Evolutionary conservation across 2,329 filamentous ascomycete genomes (phyloP), one percentile per base, ranked within the genome.

Genomic region (Aspergillus chevalieri): DNA sequence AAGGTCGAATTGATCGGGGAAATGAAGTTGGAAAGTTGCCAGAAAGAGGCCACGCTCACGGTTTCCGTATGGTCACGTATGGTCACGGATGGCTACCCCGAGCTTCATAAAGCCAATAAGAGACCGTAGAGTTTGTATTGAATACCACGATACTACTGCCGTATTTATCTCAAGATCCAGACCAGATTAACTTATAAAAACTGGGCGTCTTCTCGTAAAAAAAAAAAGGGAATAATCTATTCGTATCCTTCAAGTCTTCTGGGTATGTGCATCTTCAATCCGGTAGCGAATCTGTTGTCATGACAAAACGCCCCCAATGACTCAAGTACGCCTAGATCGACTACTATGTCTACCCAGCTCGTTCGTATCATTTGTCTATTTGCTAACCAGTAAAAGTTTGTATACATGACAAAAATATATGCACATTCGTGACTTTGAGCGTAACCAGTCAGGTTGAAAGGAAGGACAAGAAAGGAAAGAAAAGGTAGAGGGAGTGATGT

Each of bases 11-110:
- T 38, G 17, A 38, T 15, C 9, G 47, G 50, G 44, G 49, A 53
- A 49, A 44, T 56, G 54, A 58, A 43, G 57, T 56, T 51, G 58
- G 58, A 50, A 51, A 56, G 52, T 50, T 49, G 52, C 50, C 42
- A 52, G 44, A 58, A 60, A 61, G 57, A 60, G 59, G 59, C 57
- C 59, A 61, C 59, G 58, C 57, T 60, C 56, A 56, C 57, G 52
- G 43, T 57, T 58, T 57, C 52, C 28, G 46, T 47, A 47, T 43
- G 33, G 46, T 47, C 38, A 47, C 28, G 46, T 47, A 47, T 47
- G n/a, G 46, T 43, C 39, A 47, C 36, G 19, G 14, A 19, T 34
- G 38, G 34, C 38, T 47, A 47, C 46, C 46, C 46, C 46, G 21
- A 14, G n/a, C 28, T 22, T 6, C n/a, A 12, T 8, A n/a, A 10